Conservation (phyloP, 2,329 filamentous ascomycete genomes). For the Pseudogymnoascus destructans region DNA sequence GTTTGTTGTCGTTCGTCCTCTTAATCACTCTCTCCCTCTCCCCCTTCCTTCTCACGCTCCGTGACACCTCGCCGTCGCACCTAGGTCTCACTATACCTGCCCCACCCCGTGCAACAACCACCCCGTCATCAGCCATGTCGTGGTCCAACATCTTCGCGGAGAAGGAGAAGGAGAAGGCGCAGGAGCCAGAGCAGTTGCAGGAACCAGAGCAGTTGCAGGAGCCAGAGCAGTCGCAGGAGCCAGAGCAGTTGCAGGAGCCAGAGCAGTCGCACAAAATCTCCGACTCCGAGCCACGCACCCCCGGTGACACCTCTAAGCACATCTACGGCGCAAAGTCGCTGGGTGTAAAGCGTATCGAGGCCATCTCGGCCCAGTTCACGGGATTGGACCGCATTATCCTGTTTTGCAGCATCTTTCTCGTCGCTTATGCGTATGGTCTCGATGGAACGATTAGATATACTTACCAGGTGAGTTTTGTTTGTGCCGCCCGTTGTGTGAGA, state of each 20-base stretch:
- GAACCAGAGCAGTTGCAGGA: no score
- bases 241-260: not conserved
- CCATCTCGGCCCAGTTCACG: conserved; percentile 39
- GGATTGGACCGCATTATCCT: conserved; percentile 39
- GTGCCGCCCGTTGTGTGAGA: not conserved
- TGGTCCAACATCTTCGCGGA: not conserved
- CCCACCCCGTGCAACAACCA: not conserved
- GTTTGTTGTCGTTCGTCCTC: not conserved
- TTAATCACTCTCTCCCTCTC: not conserved
- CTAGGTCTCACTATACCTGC: not conserved
- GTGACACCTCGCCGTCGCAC: not conserved
- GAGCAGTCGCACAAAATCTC: not conserved
- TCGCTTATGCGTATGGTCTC: conserved; percentile 51
- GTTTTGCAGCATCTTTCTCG: conserved; percentile 47
- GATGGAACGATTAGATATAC: conserved; percentile 43
- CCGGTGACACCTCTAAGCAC: not conserved
- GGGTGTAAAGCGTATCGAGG: conserved; percentile 48
- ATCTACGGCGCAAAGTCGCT: conserved; percentile 27
- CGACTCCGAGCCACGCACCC: not conserved
- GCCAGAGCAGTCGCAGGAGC: no score
- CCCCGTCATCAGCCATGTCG: not conserved
- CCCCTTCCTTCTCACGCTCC: not conserved
- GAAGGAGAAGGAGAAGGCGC: no score
- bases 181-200: no score
- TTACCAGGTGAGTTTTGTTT: conserved; percentile 30